Evolutionary conservation across 805 yeast genomes (phyloP).

Genomic region (Kazachstania kunashirensis): DNA sequence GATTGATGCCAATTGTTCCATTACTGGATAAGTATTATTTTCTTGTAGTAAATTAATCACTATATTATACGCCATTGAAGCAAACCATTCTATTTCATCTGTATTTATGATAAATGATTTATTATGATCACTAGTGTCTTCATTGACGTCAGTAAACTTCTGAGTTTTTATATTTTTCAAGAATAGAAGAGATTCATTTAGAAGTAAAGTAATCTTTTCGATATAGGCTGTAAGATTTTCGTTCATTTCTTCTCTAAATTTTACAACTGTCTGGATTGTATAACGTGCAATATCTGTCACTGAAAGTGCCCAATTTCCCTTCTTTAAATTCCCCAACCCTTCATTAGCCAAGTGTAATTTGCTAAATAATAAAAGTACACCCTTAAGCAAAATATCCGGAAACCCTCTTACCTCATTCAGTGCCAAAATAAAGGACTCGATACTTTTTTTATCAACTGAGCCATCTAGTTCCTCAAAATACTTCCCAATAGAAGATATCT

Average conservation of each 20-base stretch:
- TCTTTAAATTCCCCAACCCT: background rate
- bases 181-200: slow-evolving; percentile 8
- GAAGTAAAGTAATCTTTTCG: slow-evolving; percentile 4
- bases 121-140: background rate
- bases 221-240: slow-evolving; percentile 1
- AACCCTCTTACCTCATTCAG: slow-evolving; percentile 24
- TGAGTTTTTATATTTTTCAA: slow-evolving; percentile 10
- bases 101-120: slow-evolving; percentile 15
- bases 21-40: slow-evolving; percentile 7
- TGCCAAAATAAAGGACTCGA: slow-evolving; percentile 28
- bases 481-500: background rate
- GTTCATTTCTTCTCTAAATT: slow-evolving; percentile 14
- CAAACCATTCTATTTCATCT: slow-evolving; percentile 35
- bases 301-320: slow-evolving; percentile 16
- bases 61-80: slow-evolving; percentile 29
- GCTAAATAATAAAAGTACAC: slow-evolving; percentile 22
- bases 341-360: slow-evolving; percentile 10
- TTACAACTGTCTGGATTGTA: slow-evolving; percentile 27
- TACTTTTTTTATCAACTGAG: slow-evolving; percentile 29
- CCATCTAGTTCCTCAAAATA: slow-evolving; percentile 29
- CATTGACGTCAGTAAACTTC: background rate
- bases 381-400: slow-evolving; percentile 20
- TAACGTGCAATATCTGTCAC: slow-evolving; percentile 20
- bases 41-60: slow-evolving; percentile 19
- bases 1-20: slow-evolving; percentile 14